Evolutionary conservation across 352 stramenopile genomes (phyloP).

Genomic region (Phytophthora quininea): DNA sequence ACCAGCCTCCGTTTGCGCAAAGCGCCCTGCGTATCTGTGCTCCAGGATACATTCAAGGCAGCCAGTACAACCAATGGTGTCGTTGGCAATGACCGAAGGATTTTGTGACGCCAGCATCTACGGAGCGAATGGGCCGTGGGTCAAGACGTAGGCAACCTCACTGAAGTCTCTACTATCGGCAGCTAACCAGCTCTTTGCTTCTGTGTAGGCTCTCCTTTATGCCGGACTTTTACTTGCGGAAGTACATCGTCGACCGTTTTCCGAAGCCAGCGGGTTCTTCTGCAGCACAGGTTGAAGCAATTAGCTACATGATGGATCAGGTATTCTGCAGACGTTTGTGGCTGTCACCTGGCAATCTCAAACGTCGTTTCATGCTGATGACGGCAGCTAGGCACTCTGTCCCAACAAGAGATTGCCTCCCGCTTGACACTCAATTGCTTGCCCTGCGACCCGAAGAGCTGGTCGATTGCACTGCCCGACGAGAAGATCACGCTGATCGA

Average conservation of each 20-base stretch:
- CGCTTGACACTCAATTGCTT: conserved; percentile 66
- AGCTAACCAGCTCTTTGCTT: neutral
- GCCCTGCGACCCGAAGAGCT: conserved; percentile 52
- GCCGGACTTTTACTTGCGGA: conserved; percentile 79
- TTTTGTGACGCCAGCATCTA: conserved; percentile 65
- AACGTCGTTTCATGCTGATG: neutral
- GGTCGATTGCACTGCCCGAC: conserved; percentile 50
- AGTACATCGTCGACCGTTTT: conserved; percentile 68
- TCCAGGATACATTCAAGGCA: no score
- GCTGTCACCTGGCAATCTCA: no score
- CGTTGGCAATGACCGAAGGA: conserved; percentile 66
- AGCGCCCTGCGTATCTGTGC: no score
- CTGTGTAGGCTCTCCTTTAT: conserved; percentile 59
- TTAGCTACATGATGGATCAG: conserved; percentile 76
- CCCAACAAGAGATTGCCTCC: conserved; percentile 73
- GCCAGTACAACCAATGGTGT: conserved; percentile 27
- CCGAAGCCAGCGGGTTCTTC: conserved; percentile 39
- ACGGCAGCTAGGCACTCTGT: conserved; percentile 50
- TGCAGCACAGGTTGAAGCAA: conserved; percentile 39
- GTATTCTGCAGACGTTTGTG: conserved; percentile 18
- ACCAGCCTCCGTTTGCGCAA: no score
- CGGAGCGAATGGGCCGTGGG: conserved; percentile 47
- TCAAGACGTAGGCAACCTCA: conserved; percentile 53
- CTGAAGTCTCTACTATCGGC: no score
- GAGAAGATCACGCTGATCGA: conserved; percentile 71